Percentiles rank a stretch among this genome's conserved stretches.
Evolutionary conservation across 2,329 filamentous ascomycete genomes (phyloP).

Genomic region (Clathrospora elynae): DNA sequence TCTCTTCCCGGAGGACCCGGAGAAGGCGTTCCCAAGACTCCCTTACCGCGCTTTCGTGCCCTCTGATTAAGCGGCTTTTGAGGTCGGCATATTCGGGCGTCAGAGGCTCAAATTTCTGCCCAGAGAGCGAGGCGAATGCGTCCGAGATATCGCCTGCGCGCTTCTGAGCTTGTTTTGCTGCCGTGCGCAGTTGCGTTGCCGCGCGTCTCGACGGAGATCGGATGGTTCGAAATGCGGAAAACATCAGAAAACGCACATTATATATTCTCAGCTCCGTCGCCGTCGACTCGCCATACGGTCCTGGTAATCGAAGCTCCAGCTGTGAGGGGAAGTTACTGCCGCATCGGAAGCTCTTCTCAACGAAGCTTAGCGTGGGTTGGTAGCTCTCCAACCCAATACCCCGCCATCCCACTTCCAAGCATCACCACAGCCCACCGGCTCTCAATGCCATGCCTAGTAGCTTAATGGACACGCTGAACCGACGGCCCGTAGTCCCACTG

Average conservation of each 20-base stretch:
- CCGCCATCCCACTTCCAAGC: conserved; percentile 20
- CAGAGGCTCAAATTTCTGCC: conserved; percentile 53
- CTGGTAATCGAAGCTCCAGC: conserved; percentile 17
- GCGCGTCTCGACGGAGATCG: conserved; percentile 29
- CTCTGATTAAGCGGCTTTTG: conserved; percentile 53
- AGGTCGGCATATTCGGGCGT: conserved; percentile 53
- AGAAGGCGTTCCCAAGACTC: conserved; percentile 56
- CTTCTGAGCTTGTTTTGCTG: conserved; percentile 47
- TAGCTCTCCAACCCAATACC: conserved; percentile 18
- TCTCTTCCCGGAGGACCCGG: conserved; percentile 50
- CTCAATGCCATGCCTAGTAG: conserved; percentile 18
- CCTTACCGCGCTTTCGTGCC: conserved; percentile 54
- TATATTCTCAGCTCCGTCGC: conserved; percentile 19
- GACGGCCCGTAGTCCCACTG: conserved; percentile 45
- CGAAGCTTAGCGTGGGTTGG: conserved; percentile 15
- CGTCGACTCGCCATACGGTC: conserved; percentile 6
- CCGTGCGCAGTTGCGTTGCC: conserved; percentile 33
- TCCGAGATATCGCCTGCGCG: conserved; percentile 58
- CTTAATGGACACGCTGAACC: conserved; percentile 42
- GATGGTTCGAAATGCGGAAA: conserved; percentile 36
- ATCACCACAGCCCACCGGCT: conserved; percentile 13
- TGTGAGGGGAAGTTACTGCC: conserved; percentile 19
- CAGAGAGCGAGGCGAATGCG: conserved; percentile 57
- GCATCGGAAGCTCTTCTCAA: conserved; percentile 29
- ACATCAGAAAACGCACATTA: conserved; percentile 36